Base-by-base conservation (phyloP, 1,284 basidiomycete genomes). In the Cutaneotrichosporon daszewskae region DNA sequence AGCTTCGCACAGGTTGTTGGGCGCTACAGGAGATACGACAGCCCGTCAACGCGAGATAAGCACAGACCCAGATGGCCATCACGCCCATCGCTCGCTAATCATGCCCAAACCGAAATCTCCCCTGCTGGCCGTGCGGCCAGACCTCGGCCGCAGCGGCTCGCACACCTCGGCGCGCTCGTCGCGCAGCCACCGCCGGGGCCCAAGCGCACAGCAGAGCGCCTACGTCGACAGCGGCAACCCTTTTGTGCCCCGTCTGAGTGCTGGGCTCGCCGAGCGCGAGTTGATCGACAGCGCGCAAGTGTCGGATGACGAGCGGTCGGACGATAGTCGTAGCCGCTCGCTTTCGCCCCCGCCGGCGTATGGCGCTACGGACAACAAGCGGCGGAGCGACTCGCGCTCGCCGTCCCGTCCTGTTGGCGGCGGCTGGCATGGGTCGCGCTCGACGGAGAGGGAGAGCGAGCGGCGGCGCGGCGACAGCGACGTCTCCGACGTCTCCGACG, bases 191-290 rank as follows among this genome's bases (percentile, higher is more conserved):
- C n/a, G n/a, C n/a, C n/a, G n/a, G n/a, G n/a, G n/a, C n/a, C 50
- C 50, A 6, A 56, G 58, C 34, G 40, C 54, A 4, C 61, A 61
- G 43, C 61, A 64, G 37, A 42, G 53, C 11, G 52, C 53, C 20
- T 64, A 53, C 37, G 54, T 60, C 10, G 55, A 56, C 14, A n/a
- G 22, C 5, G 37, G 37, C 20, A 40, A 22, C 25, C 36, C 43
- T 5, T 26, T 27, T 24, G 37, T 20, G 9, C 37, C 40, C 25
- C 25, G 32, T 3, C 22, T 23, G 14, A 31, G 25, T 8, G 27
- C 25, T 26, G 43, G 25, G 0, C 36, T 44, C 7, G 24, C 22
- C 14, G 43, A 32, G 36, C 31, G 43, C n/a, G 43, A 43, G 27
- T 14, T 19, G 16, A 27, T 36, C n/a, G n/a, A n/a, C n/a, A n/a